Conservation (phyloP, 2,329 filamentous ascomycete genomes). For the Alternaria sp. region DNA sequence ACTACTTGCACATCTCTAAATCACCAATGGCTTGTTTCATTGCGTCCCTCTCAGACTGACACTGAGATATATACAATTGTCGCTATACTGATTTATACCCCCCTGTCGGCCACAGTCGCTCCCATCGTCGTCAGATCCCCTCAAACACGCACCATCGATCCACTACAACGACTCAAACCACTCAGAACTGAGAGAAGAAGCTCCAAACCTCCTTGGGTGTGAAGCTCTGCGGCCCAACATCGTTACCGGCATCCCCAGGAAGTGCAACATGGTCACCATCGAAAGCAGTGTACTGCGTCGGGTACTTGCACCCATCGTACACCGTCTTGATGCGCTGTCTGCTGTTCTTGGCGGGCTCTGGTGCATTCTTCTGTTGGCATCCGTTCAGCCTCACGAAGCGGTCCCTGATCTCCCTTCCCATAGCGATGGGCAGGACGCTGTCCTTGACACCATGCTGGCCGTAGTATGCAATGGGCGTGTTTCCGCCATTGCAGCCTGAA, state of each 20-base stretch:
- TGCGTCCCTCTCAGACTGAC: not conserved
- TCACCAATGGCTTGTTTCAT: not conserved
- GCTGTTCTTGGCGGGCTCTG: conserved; percentile 25
- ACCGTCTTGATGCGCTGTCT: conserved; percentile 20
- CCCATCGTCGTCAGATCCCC: not conserved
- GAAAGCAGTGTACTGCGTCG: conserved; percentile 41
- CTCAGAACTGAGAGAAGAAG: conserved; percentile 40
- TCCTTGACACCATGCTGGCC: conserved; percentile 51
- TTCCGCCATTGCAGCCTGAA: conserved; percentile 42
- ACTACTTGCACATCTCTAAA: not conserved
- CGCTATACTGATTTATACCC: too few relatives aligned
- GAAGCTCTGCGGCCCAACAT: conserved; percentile 18
- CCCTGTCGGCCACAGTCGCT: too few relatives aligned
- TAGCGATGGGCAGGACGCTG: conserved; percentile 44
- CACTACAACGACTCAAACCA: not conserved
- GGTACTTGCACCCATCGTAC: conserved; percentile 42
- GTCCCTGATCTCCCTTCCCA: conserved; percentile 48
- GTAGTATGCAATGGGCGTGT: conserved; percentile 49
- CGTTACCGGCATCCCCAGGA: conserved; percentile 18
- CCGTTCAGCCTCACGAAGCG: conserved; percentile 49
- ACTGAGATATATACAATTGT: not conserved
- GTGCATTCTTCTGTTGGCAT: conserved; percentile 29
- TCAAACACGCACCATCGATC: not conserved
- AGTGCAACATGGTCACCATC: conserved; percentile 28
- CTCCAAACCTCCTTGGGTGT: conserved; percentile 39